These are phyloP conservation scores for Conringia planisiliqua DNA, from an alignment of 345 rosid species.

Conservation along the genomic window DNA sequence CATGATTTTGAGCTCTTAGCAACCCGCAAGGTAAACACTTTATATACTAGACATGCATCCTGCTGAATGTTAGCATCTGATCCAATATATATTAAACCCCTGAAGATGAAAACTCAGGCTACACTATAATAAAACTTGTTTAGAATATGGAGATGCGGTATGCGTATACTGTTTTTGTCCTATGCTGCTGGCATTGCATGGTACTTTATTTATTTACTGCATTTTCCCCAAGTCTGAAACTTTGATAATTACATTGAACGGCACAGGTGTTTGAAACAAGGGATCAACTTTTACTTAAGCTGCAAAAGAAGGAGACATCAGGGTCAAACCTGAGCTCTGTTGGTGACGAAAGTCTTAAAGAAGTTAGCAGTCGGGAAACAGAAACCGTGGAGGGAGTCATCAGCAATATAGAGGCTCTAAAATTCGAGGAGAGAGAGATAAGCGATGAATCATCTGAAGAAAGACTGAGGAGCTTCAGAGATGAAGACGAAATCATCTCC, in stretches of 20 bases:
- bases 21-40: constrained; percentile 48
- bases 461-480: constrained; percentile 28
- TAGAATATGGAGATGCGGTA: neutral
- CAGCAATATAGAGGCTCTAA: constrained; percentile 28
- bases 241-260: neutral
- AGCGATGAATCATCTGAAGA: constrained; percentile 45
- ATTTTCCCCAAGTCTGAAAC: neutral
- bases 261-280: constrained; percentile 56
- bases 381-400: constrained; percentile 24
- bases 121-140: neutral
- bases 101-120: neutral
- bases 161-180: neutral
- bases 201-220: neutral
- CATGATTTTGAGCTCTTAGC: constrained; percentile 60
- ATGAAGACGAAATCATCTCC: constrained; percentile 48
- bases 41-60: neutral
- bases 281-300: constrained; percentile 50
- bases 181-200: neutral
- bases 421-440: constrained; percentile 35
- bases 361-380: constrained; percentile 16
- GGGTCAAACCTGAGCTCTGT: constrained; percentile 20
- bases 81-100: neutral
- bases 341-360: constrained; percentile 20
- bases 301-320: constrained; percentile 35
- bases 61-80: neutral